Base-by-base conservation (phyloP, 163 green algal species). In the Chloroidium sp. region DNA sequence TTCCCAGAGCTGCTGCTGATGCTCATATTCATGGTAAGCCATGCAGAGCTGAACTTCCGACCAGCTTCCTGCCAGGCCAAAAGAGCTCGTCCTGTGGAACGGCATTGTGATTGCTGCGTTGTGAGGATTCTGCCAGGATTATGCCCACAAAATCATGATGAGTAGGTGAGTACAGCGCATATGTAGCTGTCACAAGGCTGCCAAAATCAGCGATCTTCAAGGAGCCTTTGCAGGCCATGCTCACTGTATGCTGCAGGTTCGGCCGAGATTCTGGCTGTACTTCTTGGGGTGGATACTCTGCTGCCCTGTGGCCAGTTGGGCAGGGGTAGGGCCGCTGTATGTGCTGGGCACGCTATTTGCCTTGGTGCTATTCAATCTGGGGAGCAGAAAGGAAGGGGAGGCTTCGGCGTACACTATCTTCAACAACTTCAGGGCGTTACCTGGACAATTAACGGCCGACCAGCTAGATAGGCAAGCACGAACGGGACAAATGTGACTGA, bases 361-460 rank as follows among this genome's bases (percentile, higher is more conserved):
- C 3, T 8, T 85, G 3, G 91, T 94, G 2, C 90, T 91, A 60
- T 74, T 79, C 10, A 91, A 94, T 80, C 84, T 94, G 58, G 90
- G 91, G 0, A 83, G 12, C 1, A 79, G 90, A 75, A 79, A 82
- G 62, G 82, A 83, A 10, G 91, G 91, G 4, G 89, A 94, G 80
- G 79, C 81, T 8, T 89, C 80, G 8, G 91, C 91, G 0, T 95
- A 95, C 82, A 87, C 76, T 64, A 87, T 95, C 69, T 95, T 94
- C 89, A 95, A 95, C 80, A 76, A 76, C 36, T 82, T 92, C 69
- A 10, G 81, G 68, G 83, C 86, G 59, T 75, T 93, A 78, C 90
- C 91, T 1, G 91, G 91, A 57, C 87, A 93, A 81, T 83, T 95
- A 68, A 92, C 92, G 78, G 91, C 88, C 3, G 86, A 87, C 36